Conservation (phyloP, 306 rosid genomes). For the Betula pendula region DNA sequence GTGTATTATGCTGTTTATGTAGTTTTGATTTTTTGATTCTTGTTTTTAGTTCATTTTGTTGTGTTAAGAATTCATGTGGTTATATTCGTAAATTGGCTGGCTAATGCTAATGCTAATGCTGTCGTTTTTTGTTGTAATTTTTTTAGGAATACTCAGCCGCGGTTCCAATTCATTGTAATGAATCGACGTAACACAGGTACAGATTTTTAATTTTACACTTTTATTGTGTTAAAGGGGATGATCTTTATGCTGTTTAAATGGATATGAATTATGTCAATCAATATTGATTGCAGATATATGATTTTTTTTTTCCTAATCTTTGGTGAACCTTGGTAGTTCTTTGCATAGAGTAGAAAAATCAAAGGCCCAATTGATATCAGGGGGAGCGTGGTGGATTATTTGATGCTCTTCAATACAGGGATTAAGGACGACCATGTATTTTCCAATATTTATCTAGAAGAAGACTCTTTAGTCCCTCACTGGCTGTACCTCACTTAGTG, state of each 20-base stretch:
- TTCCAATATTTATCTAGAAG: neutral
- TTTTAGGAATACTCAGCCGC: constrained; percentile 74
- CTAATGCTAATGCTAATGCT: constrained; percentile 1
- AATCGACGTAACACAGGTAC: constrained; percentile 88
- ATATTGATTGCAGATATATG: neutral
- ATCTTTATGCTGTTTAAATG: neutral
- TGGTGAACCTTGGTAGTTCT: neutral
- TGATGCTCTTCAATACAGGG: neutral
- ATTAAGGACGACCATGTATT: neutral
- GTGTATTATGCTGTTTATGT: neutral
- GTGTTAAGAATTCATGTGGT: neutral
- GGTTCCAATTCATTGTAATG: constrained; percentile 95
- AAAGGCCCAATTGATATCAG: neutral
- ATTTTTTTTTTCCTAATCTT: neutral
- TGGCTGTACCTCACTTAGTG: neutral
- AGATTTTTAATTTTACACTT: constrained; percentile 5
- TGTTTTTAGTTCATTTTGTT: neutral
- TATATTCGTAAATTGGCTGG: neutral
- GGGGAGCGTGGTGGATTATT: neutral
- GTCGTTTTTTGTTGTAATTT: constrained; percentile 19
- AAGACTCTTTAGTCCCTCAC: neutral
- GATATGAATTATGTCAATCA: neutral
- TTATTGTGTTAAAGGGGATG: neutral
- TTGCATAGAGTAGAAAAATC: neutral
- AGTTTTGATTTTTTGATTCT: neutral